Evolutionary conservation across 1,139 yeast genomes (phyloP).

Genomic region (Zygotorulaspora mrakii): DNA sequence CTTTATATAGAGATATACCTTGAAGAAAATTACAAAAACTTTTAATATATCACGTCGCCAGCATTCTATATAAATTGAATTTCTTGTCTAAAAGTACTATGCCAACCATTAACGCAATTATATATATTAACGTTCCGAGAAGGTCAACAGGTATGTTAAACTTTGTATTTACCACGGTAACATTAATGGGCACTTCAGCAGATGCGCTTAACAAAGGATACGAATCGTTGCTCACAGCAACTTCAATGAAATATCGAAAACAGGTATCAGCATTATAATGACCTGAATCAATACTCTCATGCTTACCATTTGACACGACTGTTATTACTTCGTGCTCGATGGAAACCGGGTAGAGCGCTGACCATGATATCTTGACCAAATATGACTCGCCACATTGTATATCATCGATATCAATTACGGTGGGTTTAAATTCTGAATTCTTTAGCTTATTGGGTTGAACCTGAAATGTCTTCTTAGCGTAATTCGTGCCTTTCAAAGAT

Average conservation of each 20-base stretch:
- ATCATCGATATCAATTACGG: slow-evolving; percentile 17
- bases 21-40: no score
- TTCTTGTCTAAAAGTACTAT: slow-evolving; percentile 12
- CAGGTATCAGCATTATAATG: background rate
- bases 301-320: no score
- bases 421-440: slow-evolving; percentile 1
- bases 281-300: background rate
- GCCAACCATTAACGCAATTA: slow-evolving; percentile 12
- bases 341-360: slow-evolving; percentile 23
- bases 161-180: slow-evolving; percentile 22
- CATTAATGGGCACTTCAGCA: slow-evolving; percentile 21
- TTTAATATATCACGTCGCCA: slow-evolving; percentile 9
- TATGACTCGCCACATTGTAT: slow-evolving; percentile 21
- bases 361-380: slow-evolving; percentile 27
- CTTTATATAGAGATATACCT: background rate
- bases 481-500: slow-evolving; percentile 13
- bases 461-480: slow-evolving; percentile 11
- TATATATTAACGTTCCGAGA: slow-evolving; percentile 18
- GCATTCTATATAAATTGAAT: slow-evolving; percentile 12
- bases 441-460: slow-evolving; percentile 1
- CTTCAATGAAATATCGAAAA: slow-evolving; percentile 18
- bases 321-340: slow-evolving; percentile 5
- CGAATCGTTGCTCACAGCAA: slow-evolving; percentile 16
- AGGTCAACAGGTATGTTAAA: slow-evolving; percentile 31
- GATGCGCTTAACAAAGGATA: slow-evolving; percentile 18